Evolutionary conservation across 768 basidiomycete species (phyloP).

Genomic region (Ramaria sp.): DNA sequence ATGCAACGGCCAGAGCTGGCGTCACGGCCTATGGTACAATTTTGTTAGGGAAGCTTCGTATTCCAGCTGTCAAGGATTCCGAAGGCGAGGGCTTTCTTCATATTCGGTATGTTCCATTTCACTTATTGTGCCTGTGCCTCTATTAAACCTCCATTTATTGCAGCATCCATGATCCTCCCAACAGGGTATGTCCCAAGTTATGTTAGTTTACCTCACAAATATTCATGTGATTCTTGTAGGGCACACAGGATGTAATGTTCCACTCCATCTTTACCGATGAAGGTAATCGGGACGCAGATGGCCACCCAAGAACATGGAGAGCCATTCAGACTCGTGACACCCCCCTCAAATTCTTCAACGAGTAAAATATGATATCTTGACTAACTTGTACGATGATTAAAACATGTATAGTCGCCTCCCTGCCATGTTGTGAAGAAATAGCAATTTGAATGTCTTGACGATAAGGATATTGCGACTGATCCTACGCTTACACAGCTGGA

Average conservation of each 20-base stretch:
- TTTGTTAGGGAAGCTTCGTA: constrained; percentile 64
- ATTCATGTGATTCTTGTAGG: constrained; percentile 26
- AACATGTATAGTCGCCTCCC: not conserved
- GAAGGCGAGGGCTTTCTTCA: constrained; percentile 60
- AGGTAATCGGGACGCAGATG: constrained; percentile 32
- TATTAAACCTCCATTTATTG: constrained; percentile 1
- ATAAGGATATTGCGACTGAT: constrained; percentile 7
- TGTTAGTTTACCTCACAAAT: not conserved
- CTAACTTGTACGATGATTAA: not conserved
- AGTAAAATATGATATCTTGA: constrained; percentile 27
- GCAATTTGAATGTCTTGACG: not conserved
- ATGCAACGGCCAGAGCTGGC: constrained; percentile 38
- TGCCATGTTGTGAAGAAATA: not conserved
- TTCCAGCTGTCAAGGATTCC: constrained; percentile 53
- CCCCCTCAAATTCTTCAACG: constrained; percentile 62
- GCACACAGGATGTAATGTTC: constrained; percentile 52
- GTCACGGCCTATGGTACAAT: constrained; percentile 59
- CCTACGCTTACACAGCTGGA: constrained; percentile 14
- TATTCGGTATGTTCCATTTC: constrained; percentile 40
- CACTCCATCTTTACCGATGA: constrained; percentile 65
- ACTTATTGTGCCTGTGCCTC: not conserved
- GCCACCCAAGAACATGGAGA: constrained; percentile 44
- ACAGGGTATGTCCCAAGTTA: constrained; percentile 35
- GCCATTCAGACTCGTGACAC: constrained; percentile 51
- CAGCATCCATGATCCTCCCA: constrained; percentile 69